Evolutionary conservation across 495 filamentous ascomycete species (phyloP), one percentile per base, ranked within the genome.

Genomic region (Daldinia loculata): DNA sequence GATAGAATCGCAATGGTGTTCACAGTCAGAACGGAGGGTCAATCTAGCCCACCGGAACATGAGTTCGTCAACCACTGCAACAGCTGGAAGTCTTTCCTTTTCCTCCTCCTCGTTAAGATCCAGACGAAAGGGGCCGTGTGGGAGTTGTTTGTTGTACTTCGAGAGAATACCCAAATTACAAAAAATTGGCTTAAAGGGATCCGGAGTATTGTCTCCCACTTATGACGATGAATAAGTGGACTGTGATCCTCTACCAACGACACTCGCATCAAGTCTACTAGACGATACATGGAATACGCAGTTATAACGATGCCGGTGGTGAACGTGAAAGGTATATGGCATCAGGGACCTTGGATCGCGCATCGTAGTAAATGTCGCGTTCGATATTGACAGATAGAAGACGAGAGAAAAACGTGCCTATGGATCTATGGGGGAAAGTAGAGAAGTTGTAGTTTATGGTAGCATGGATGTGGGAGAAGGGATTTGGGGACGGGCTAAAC

Each of bases 211-310:
- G 53, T 69, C 56, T 67, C 61, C 58, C 45, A 62, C 55, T 59
- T 58, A 65, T 63, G 41, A 71, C 41, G 68, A 65, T 66, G 59
- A 56, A 67, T 12, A 61, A 69, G 57, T 66, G 63, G 59, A 60
- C 30, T 74, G 66, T 64, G 69, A 58, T 74, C 59, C 63, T 63
- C 62, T 64, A 50, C 66, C 48, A 24, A 63, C 55, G 56, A 68
- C 61, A 70, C 67, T n/a, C 63, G 56, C 43, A 63, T 67, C 48
- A 59, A 69, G 70, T 64, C 56, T 66, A 63, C 45, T 43, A 48
- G 74, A 68, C 71, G 69, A 70, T 72, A 69, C 75, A 77, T 77
- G 69, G 71, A 64, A 55, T 53, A 64, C 69, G 39, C 63, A 63
- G 64, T 67, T 43, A 53, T 34, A 61, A 57, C 29, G 51, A 66